Evolutionary conservation across 2,329 filamentous ascomycete genomes (phyloP).

Genomic region (Gyromitra esculenta): DNA sequence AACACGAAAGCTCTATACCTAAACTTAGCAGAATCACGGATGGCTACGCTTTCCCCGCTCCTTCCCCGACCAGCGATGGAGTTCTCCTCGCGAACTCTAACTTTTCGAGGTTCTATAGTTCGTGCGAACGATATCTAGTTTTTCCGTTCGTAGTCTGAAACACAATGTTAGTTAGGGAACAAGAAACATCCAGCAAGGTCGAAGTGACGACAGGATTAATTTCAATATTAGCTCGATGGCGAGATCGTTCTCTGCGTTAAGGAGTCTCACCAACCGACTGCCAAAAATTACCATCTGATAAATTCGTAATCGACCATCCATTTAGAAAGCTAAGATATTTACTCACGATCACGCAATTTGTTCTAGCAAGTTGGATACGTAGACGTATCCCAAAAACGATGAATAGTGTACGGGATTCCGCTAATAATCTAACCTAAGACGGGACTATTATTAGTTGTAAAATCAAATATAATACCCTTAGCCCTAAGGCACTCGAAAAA

Average conservation of each 20-base stretch:
- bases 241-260: background rate
- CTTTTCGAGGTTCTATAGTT: background rate
- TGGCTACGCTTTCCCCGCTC: background rate
- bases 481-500: background rate
- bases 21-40: background rate
- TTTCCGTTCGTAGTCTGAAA: background rate
- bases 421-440: background rate
- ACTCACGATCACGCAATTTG: background rate
- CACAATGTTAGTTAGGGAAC: background rate
- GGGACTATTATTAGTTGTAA: background rate
- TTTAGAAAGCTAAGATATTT: background rate
- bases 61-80: background rate
- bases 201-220: background rate
- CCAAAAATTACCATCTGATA: constrained; percentile 6
- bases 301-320: background rate
- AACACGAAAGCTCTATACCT: background rate
- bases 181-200: background rate
- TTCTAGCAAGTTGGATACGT: background rate
- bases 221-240: background rate
- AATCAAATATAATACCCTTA: background rate
- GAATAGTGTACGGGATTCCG: background rate
- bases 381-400: background rate
- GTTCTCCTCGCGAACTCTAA: constrained; percentile 5
- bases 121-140: background rate
- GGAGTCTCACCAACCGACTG: constrained; percentile 1